Percentiles rank a stretch among this genome's conserved stretches.
Conservation (phyloP, 2,329 filamentous ascomycete genomes). For the Hypoxylon sp. region DNA sequence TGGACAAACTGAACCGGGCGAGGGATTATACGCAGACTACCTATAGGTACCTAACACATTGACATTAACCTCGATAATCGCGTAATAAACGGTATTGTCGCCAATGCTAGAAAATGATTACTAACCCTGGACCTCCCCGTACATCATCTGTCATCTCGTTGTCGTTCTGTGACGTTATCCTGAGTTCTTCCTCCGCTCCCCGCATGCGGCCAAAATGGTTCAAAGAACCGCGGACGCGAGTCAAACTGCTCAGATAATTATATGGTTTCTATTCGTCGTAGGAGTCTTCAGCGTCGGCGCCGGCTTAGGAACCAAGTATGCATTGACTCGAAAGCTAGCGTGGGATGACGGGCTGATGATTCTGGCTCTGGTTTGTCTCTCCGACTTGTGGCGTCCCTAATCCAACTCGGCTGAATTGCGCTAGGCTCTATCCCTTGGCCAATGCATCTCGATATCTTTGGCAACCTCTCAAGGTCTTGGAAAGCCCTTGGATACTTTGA, state of each 20-base stretch:
- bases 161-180: conserved; percentile 9
- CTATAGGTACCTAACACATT: background rate
- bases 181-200: conserved; percentile 6
- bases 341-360: conserved; percentile 47
- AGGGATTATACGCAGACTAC: conserved; percentile 1
- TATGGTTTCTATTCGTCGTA: conserved; percentile 18
- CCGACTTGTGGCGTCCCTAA: background rate
- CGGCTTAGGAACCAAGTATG: conserved; percentile 18
- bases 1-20: background rate
- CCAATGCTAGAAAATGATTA: background rate
- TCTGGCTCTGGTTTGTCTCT: conserved; percentile 40
- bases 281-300: conserved; percentile 20
- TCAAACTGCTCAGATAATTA: conserved; percentile 16
- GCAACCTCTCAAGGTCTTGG: conserved; percentile 45
- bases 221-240: conserved; percentile 12
- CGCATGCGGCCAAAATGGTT: conserved; percentile 17
- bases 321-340: conserved; percentile 7
- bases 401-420: conserved; percentile 6
- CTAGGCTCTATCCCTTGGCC: conserved; percentile 43
- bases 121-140: background rate
- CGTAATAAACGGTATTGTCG: conserved; percentile 9
- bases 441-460: conserved; percentile 46
- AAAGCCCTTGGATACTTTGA: conserved; percentile 30
- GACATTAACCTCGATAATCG: conserved; percentile 2
- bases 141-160: conserved; percentile 5